Percentiles rank a stretch among this genome's conserved stretches.
Conservation (phyloP, 169 alveolate genomes). For the Eimeria maxima region DNA sequence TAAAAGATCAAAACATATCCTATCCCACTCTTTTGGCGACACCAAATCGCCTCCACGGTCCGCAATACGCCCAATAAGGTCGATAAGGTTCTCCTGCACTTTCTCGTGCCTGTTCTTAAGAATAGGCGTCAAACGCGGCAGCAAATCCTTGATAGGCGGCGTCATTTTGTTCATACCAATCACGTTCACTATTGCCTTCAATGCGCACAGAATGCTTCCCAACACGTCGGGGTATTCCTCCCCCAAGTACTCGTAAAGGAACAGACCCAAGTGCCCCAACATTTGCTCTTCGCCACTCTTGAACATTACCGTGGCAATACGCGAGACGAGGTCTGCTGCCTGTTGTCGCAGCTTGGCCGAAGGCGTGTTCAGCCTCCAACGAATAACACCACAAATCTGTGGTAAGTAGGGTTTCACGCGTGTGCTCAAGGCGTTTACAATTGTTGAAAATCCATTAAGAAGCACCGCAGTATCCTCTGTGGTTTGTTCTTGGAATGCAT, state of each 20-base stretch:
- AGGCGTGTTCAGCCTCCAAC: slow-evolving; percentile 97
- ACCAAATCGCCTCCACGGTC: slow-evolving; percentile 99
- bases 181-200: slow-evolving; percentile 99
- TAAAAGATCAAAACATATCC: slow-evolving; percentile 99
- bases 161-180: slow-evolving; percentile 99
- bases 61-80: slow-evolving; percentile 99
- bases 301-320: slow-evolving; percentile 98
- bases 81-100: slow-evolving; percentile 94
- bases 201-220: slow-evolving; percentile 98
- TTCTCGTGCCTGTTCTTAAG: slow-evolving; percentile 99
- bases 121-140: slow-evolving; percentile 99
- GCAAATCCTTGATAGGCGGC: slow-evolving; percentile 99
- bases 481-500: slow-evolving; percentile 98
- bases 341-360: slow-evolving; percentile 98
- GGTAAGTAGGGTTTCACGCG: slow-evolving; percentile 98
- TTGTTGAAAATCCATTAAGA: slow-evolving; percentile 98
- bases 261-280: slow-evolving; percentile 98
- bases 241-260: slow-evolving; percentile 98
- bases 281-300: slow-evolving; percentile 98
- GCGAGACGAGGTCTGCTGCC: slow-evolving; percentile 99
- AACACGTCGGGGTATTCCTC: slow-evolving; percentile 99
- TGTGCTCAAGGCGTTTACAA: slow-evolving; percentile 97
- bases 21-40: slow-evolving; percentile 99
- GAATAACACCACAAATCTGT: slow-evolving; percentile 98
- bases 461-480: slow-evolving; percentile 97